These are phyloP conservation scores for Metschnikowia dekortorum DNA, from an alignment of 805 yeast species.

Conservation along the genomic window DNA sequence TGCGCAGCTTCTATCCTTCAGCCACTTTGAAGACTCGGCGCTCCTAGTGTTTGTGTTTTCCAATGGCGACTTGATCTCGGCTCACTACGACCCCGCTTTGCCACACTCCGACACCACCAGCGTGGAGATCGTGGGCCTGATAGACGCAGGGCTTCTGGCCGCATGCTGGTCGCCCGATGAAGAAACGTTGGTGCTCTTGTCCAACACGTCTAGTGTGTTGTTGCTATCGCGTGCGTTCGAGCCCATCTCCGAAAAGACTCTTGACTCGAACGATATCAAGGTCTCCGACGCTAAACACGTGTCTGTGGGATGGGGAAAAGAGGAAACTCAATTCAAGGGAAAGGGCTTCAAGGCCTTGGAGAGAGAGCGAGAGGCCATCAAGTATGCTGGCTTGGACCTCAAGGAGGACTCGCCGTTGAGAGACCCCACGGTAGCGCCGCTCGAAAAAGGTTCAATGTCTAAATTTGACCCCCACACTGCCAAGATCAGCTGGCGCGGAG, in stretches of 20 bases:
- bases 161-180: constrained; percentile 92
- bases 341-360: constrained; percentile 81
- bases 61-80: constrained; percentile 73
- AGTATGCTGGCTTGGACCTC: constrained; percentile 62
- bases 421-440: constrained; percentile 83
- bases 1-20: constrained; percentile 46
- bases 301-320: constrained; percentile 97
- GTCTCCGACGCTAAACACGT: constrained; percentile 70
- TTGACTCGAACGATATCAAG: constrained; percentile 58
- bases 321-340: constrained; percentile 95
- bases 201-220: constrained; percentile 56
- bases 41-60: constrained; percentile 63
- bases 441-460: constrained; percentile 65
- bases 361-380: constrained; percentile 51
- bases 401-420: constrained; percentile 54
- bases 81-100: constrained; percentile 55
- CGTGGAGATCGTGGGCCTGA: constrained; percentile 75
- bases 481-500: constrained; percentile 90
- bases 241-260: constrained; percentile 61
- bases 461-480: constrained; percentile 46
- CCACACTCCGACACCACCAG: constrained; percentile 42
- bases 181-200: constrained; percentile 70
- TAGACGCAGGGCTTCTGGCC: constrained; percentile 68
- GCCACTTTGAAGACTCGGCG: constrained; percentile 65
- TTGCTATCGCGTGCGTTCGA: constrained; percentile 75